Evolutionary conservation across 129 eudicot species (phyloP).

Genomic region (Tagetes erecta): DNA sequence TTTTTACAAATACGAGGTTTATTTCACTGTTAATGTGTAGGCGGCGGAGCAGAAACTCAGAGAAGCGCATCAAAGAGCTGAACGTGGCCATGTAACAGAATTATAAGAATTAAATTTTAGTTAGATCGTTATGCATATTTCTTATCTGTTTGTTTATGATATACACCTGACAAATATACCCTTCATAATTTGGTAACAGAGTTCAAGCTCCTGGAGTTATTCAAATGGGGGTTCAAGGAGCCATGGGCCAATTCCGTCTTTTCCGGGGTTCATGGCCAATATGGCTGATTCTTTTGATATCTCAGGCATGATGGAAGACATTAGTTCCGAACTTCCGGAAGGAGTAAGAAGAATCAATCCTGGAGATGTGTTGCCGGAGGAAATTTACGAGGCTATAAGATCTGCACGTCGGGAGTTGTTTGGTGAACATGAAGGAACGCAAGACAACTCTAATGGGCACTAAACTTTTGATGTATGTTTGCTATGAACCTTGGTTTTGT

Average conservation of each 20-base stretch:
- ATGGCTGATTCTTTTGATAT: conserved; percentile 42
- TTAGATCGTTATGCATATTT: not conserved
- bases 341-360: conserved; percentile 41
- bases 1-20: not conserved
- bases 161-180: not conserved
- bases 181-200: conserved; percentile 33
- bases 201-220: conserved; percentile 44
- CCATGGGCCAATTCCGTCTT: conserved; percentile 37
- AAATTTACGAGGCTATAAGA: conserved; percentile 54
- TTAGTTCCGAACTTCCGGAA: conserved; percentile 31
- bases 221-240: conserved; percentile 46
- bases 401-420: conserved; percentile 62
- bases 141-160: conserved; percentile 4
- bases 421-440: conserved; percentile 45
- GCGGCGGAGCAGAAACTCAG: conserved; percentile 78
- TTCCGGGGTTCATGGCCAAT: conserved; percentile 46
- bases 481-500: not conserved
- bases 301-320: conserved; percentile 50
- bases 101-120: not conserved
- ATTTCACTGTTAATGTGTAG: conserved; percentile 33
- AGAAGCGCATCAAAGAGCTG: conserved; percentile 52
- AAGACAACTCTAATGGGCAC: conserved; percentile 38
- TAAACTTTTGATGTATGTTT: conserved; percentile 17
- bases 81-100: conserved; percentile 51
- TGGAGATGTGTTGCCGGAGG: conserved; percentile 52